These are phyloP conservation scores for Phytophthora europaea DNA, from an alignment of 352 stramenopile genomes.

Conservation along the genomic window DNA sequence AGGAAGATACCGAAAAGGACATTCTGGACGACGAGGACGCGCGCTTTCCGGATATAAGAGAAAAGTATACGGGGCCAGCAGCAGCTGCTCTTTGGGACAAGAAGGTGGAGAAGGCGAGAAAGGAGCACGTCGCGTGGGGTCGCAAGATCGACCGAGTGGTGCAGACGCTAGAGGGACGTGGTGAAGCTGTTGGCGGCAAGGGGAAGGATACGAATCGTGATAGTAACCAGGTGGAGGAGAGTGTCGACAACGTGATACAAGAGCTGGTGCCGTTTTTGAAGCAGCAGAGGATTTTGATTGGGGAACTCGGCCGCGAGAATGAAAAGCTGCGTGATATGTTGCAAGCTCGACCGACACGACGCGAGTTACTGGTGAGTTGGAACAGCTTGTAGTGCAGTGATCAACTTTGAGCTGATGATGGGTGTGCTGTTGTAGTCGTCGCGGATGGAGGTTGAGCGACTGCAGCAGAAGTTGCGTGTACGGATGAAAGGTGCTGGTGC, in stretches of 20 bases:
- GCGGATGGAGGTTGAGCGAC: constrained; percentile 39
- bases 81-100: constrained; percentile 20
- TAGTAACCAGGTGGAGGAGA: constrained; percentile 15
- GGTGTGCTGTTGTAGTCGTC: constrained; percentile 23
- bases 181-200: background rate
- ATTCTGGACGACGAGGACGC: constrained; percentile 11
- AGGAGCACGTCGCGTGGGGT: constrained; percentile 21
- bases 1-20: background rate
- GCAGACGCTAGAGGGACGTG: constrained; percentile 13
- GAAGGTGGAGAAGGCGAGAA: constrained; percentile 20
- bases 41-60: background rate
- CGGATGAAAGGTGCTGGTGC: background rate
- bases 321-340: constrained; percentile 42
- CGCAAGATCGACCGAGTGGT: constrained; percentile 33
- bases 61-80: background rate
- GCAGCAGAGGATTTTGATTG: constrained; percentile 34
- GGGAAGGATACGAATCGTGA: constrained; percentile 3
- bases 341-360: constrained; percentile 32
- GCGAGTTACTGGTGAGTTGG: constrained; percentile 35
- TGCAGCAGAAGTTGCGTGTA: constrained; percentile 25
- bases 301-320: constrained; percentile 40
- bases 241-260: constrained; percentile 5
- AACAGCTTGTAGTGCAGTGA: background rate
- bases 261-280: constrained; percentile 29
- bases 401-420: background rate